Conservation (phyloP, 108 stramenopile genomes). For the Schizochytrium sp. region DNA sequence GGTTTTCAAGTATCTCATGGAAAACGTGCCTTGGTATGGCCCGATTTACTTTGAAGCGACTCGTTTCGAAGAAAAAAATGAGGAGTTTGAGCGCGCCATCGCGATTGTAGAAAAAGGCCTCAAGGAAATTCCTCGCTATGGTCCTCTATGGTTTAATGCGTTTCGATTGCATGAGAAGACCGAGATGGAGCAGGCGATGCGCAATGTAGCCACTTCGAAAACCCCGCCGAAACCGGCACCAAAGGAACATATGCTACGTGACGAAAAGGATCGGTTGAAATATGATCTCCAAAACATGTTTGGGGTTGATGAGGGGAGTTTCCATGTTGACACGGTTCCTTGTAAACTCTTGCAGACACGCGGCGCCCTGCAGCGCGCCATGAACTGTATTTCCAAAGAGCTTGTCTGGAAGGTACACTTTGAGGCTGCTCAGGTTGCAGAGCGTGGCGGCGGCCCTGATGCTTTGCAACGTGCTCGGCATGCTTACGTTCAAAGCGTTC, state of each 20-base stretch:
- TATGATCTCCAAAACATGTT: background rate
- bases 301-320: background rate
- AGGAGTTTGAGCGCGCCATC: conserved; percentile 81
- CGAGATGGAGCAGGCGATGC: conserved; percentile 63
- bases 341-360: conserved; percentile 79
- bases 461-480: conserved; percentile 73
- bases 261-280: conserved; percentile 1
- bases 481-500: conserved; percentile 84
- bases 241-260: background rate
- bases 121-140: conserved; percentile 90
- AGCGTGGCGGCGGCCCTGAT: conserved; percentile 82
- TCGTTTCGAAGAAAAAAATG: conserved; percentile 83
- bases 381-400: conserved; percentile 87
- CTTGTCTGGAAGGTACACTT: conserved; percentile 95
- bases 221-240: background rate
- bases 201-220: background rate
- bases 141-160: conserved; percentile 96
- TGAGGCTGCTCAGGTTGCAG: conserved; percentile 91
- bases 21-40: conserved; percentile 95
- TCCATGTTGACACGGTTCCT: background rate
- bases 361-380: conserved; percentile 84
- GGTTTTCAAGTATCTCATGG: conserved; percentile 86
- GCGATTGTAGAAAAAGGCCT: conserved; percentile 91
- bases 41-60: conserved; percentile 95
- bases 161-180: conserved; percentile 84